These are phyloP conservation scores for Suhomyces kunorum DNA, from an alignment of 1,139 yeast genomes.

Conservation along the genomic window DNA sequence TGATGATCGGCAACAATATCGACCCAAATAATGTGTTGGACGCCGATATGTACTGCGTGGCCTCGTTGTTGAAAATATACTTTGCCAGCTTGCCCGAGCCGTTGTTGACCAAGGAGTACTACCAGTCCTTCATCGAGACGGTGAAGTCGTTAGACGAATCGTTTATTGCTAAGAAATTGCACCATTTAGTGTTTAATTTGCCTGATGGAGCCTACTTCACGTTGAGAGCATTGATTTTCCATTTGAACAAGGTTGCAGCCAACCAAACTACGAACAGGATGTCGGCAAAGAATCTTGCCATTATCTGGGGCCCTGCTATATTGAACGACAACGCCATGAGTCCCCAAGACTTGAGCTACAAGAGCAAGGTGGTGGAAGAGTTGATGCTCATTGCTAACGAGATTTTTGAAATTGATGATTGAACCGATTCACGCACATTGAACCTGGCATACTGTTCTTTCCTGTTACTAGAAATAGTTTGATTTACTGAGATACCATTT, in stretches of 20 bases:
- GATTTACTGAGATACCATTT: background rate
- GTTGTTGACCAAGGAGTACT: conserved; percentile 57
- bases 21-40: conserved; percentile 53
- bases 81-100: conserved; percentile 74
- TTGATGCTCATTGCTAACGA: conserved; percentile 81
- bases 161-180: conserved; percentile 72
- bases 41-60: conserved; percentile 71
- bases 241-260: conserved; percentile 71
- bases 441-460: background rate
- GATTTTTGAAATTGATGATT: conserved; percentile 74
- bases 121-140: conserved; percentile 66
- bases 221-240: conserved; percentile 78
- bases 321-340: conserved; percentile 64
- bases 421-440: background rate
- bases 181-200: conserved; percentile 80
- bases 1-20: conserved; percentile 45
- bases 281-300: conserved; percentile 77
- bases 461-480: background rate
- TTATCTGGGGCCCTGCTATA: conserved; percentile 93
- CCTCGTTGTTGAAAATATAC: conserved; percentile 68
- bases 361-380: conserved; percentile 82
- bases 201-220: conserved; percentile 97
- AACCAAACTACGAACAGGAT: conserved; percentile 70
- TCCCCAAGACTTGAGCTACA: conserved; percentile 77
- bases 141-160: conserved; percentile 56